Evolutionary conservation across 345 rosid genomes (phyloP).

Genomic region (Citrus inodora): DNA sequence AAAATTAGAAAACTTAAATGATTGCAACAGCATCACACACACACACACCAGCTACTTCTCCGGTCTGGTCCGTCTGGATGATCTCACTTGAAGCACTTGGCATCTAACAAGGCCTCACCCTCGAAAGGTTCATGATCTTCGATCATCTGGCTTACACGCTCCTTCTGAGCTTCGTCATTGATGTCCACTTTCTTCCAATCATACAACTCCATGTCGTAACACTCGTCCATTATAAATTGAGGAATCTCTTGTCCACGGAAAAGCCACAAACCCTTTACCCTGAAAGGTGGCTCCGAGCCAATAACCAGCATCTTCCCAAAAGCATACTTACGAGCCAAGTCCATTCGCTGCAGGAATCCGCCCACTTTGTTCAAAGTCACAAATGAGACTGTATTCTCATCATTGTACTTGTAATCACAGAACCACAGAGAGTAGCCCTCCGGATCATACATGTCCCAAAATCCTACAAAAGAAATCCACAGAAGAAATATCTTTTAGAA

Average conservation of each 20-base stretch:
- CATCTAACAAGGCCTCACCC: conserved; percentile 91
- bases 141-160: conserved; percentile 89
- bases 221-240: conserved; percentile 76
- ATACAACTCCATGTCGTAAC: conserved; percentile 93
- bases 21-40: neutral
- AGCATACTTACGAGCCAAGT: conserved; percentile 84
- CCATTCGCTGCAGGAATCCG: conserved; percentile 96
- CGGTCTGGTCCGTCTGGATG: neutral
- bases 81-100: conserved; percentile 91
- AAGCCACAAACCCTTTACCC: conserved; percentile 93
- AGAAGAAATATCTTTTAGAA: neutral
- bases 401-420: conserved; percentile 92
- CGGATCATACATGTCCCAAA: conserved; percentile 16
- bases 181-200: conserved; percentile 93
- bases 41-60: neutral
- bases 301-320: conserved; percentile 93
- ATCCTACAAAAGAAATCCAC: neutral
- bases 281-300: conserved; percentile 73
- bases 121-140: conserved; percentile 92
- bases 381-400: conserved; percentile 85
- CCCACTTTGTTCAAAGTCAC: conserved; percentile 92
- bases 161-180: conserved; percentile 82
- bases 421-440: conserved; percentile 64
- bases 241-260: conserved; percentile 92
- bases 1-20: neutral